Base-by-base conservation (phyloP, 2,329 filamentous ascomycete genomes). In the Nemania abortiva region DNA sequence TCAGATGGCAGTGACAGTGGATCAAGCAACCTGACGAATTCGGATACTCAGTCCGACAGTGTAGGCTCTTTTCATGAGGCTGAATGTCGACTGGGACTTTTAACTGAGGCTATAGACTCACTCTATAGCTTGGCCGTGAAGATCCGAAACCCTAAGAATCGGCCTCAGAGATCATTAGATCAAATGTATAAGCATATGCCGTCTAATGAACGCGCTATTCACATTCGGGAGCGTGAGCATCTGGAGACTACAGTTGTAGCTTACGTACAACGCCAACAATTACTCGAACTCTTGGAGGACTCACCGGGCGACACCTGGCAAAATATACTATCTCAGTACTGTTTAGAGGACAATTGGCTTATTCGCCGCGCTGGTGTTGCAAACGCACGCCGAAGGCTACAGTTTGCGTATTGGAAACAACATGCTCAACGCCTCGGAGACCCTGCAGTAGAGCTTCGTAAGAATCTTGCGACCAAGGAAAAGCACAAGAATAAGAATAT, bases 131-230 rank as follows among this genome's bases (percentile, higher is more conserved):
- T 59, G 5, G 58, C 55, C 9, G 54, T 65, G 2, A 56, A 47
- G 10, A 72, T 73, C 24, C 52, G 70, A 34, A 72, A 68, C 22
- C 70, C 71, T 1, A 59, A 56, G 13, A 72, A 73, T 50, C 56
- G 71, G 11, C 70, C 63, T 2, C 62, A 60, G 15, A 63, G 68
- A 7, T 37, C 63, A 1, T 61, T 39, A 22, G 24, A 69, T 9
- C 59, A 72, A 6, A 57, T 72, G 18, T 72, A 61, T 22, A 65
- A 68, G 22, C 37, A 65, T 34, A 22, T 68, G 24, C 60, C 66
- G 9, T 49, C n/a, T 5, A 24, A 37, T 6, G 22, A 11, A 13
- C 63, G 63, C 1, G 55, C 1, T 2, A 18, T 37, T 2, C 52
- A 63, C 31, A 65, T 67, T 11, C 18, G 47, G 3, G 57, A 64